A percentile compares a stretch with the other conserved stretches of the same genome.
Conservation (phyloP, 2,329 filamentous ascomycete genomes). For the Cercospora beticola region DNA sequence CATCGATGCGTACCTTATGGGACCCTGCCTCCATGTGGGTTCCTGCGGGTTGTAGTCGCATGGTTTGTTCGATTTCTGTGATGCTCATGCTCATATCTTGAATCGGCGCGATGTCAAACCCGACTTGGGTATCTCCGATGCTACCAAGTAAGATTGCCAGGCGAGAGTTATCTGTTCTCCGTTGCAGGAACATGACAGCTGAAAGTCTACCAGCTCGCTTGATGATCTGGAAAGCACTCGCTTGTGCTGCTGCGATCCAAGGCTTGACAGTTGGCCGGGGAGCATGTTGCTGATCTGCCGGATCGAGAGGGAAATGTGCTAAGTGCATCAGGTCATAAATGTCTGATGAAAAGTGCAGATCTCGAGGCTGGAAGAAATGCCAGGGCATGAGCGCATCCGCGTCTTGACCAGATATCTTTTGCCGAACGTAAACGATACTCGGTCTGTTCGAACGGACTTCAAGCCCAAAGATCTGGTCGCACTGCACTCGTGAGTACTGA, state of each 20-base stretch:
- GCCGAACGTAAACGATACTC: conserved; percentile 35
- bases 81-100: conserved; percentile 3
- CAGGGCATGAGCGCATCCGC: conserved; percentile 15
- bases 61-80: not conserved
- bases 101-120: conserved; percentile 9
- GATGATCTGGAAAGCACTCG: conserved; percentile 16
- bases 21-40: conserved; percentile 5
- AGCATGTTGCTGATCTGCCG: conserved; percentile 2
- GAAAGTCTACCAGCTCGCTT: conserved; percentile 17
- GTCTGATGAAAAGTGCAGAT: not conserved
- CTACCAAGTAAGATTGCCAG: conserved; percentile 20
- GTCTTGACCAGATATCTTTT: conserved; percentile 14
- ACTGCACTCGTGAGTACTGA: conserved; percentile 32
- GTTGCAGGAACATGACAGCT: conserved; percentile 16
- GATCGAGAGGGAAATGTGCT: not conserved
- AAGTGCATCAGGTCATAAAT: conserved; percentile 11
- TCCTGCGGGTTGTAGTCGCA: conserved; percentile 5
- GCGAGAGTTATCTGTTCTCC: conserved; percentile 8
- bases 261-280: conserved; percentile 6
- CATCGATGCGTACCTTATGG: conserved; percentile 4
- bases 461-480: conserved; percentile 15
- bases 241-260: conserved; percentile 13
- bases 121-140: conserved; percentile 18
- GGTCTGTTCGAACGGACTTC: conserved; percentile 21
- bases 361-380: conserved; percentile 19